Base-by-base conservation (phyloP, 495 filamentous ascomycete species). In the Neurospora tetraspora region DNA sequence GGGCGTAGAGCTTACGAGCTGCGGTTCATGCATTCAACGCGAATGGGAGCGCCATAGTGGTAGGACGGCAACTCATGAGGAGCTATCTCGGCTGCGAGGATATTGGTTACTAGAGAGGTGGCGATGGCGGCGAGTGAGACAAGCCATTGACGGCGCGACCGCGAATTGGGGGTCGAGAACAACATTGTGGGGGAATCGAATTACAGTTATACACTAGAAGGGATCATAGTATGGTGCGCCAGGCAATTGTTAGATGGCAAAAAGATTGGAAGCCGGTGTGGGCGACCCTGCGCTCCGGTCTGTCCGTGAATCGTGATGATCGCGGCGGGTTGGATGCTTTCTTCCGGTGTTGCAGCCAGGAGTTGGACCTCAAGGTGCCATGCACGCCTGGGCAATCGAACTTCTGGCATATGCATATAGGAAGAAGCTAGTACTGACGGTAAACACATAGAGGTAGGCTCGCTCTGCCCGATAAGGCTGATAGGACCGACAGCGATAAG, bases 11-110 rank as follows among this genome's bases (percentile, higher is more conserved):
- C 86, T 76, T 72, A 89, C 87, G 84, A 82, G 77, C 84, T 86
- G 38, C 87, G 82, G 74, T 88, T 87, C 80, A 89, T 86, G 79
- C 87, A 89, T 73, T 86, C 82, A 39, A 87, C 82, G 27, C 73
- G 74, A 42, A 87, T 85, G 14, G 82, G 77, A 27, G 84, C 84
- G 77, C 83, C 83, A 72, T 83, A 86, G 71, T 85, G 82, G 69
- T 86, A 86, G 9, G 84, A 85, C 0, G 85, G 83, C 16, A 86
- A 76, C n/a, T 74, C 65, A 69, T 72, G 53, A 65, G 53, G 53
- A 34, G 14, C 53, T 1, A 34, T 65, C 6, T 65, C 53, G 2
- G 53, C 53, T 34, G 53, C 53, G 53, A 14, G 14, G 14, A 34
- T 14, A 5, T 2, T 16, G 27, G 53, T 34, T 0, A 27, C 53